These are phyloP conservation scores for Paecilomyces fulvus DNA, from an alignment of 2,329 filamentous ascomycete species.

Conservation along the genomic window DNA sequence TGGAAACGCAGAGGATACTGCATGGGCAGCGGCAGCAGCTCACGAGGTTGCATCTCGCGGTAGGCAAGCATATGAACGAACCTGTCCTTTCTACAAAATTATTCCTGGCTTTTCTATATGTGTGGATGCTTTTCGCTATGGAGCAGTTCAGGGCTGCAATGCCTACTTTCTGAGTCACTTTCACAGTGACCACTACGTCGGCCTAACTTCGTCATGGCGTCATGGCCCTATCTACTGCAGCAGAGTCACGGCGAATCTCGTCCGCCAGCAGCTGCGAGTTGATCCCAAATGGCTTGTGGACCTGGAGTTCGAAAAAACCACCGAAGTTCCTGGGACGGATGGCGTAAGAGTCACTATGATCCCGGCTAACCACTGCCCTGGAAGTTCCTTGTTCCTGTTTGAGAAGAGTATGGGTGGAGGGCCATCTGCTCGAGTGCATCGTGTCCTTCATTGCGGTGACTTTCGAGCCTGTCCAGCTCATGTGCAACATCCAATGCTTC, in stretches of 20 bases:
- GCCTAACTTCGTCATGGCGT: conserved; percentile 76
- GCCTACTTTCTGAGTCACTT: conserved; percentile 98
- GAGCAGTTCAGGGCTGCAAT: conserved; percentile 80
- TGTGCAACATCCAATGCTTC: conserved; percentile 69
- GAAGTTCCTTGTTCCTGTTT: conserved; percentile 87
- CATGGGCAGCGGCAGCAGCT: conserved; percentile 81
- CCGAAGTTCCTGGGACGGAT: conserved; percentile 71
- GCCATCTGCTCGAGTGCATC: conserved; percentile 54
- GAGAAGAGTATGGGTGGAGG: conserved; percentile 64
- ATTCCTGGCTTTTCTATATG: conserved; percentile 87
- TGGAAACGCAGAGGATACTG: conserved; percentile 76
- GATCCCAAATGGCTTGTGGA: conserved; percentile 77
- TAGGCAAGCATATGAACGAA: conserved; percentile 77
- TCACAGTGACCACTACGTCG: conserved; percentile 95
- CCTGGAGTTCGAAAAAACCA: conserved; percentile 72
- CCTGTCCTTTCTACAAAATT: conserved; percentile 98
- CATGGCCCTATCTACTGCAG: conserved; percentile 98
- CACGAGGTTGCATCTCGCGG: conserved; percentile 69
- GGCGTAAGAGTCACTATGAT: conserved; percentile 91
- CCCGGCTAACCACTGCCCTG: conserved; percentile 91
- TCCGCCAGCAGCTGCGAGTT: conserved; percentile 76
- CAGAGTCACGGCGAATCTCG: conserved; percentile 79
- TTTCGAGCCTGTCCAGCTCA: conserved; percentile 86
- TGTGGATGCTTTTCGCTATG: conserved; percentile 93
- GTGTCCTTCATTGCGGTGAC: conserved; percentile 90